Evolutionary conservation across 768 basidiomycete species (phyloP).

Genomic region (Exidia glandulosa): DNA sequence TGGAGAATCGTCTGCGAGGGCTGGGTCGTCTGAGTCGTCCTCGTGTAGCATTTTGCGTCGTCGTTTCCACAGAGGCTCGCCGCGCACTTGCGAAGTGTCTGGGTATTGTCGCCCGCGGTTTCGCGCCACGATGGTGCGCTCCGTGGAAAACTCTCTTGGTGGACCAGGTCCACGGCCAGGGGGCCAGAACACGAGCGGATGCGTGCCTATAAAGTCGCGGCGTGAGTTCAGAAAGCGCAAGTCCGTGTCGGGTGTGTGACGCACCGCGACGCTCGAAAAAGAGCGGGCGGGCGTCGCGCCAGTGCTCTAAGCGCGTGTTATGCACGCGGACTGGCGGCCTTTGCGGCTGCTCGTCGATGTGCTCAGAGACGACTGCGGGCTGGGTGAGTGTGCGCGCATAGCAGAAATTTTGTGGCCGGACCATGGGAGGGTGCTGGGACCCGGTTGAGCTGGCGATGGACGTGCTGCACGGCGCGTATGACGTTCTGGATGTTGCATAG

Average conservation of each 20-base stretch:
- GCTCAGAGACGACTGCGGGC: background rate
- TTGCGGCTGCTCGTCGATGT: background rate
- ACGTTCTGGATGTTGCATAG: background rate
- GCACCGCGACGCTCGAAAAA: background rate
- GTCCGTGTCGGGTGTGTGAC: background rate
- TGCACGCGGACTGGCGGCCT: background rate
- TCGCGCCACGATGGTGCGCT: background rate
- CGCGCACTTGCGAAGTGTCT: too few species aligned
- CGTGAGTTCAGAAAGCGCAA: background rate
- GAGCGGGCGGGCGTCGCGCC: background rate
- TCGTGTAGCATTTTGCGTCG: background rate
- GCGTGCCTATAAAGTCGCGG: background rate
- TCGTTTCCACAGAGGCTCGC: background rate
- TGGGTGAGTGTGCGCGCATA: background rate
- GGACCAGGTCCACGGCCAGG: background rate
- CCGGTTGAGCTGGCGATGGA: background rate
- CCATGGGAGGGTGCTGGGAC: background rate
- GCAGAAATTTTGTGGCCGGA: background rate
- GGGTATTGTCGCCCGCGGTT: background rate
- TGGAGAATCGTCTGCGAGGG: background rate
- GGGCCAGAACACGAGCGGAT: background rate
- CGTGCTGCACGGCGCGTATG: background rate
- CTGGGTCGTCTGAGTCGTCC: background rate
- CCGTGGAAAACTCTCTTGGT: background rate
- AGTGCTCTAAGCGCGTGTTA: background rate